Evolutionary conservation across 139 green algal genomes (phyloP), one percentile per base, ranked within the genome.

Genomic region (Zygnema circumcarinatum): DNA sequence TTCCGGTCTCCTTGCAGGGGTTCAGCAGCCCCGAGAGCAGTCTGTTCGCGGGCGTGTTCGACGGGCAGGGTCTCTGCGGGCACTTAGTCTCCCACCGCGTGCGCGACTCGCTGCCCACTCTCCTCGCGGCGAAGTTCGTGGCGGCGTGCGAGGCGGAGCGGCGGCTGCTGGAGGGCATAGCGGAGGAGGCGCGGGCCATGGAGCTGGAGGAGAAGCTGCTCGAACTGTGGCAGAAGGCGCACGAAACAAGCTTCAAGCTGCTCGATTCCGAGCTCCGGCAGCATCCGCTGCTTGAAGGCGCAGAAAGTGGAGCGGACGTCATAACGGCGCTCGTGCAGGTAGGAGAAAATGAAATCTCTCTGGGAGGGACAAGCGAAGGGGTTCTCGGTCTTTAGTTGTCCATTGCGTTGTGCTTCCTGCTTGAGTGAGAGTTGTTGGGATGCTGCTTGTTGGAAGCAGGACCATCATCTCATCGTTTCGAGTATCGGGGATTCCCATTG

Each of bases 81-180:
- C 82, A 88, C 20, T 74, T 82, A n/a, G 82, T 88, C 11, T 31
- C 82, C 29, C 22, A 82, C 33, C 82, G 82, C 22, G 82, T 88
- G 67, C 82, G 82, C 62, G 67, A 88, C 33, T 84, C 82, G 22
- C 82, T 88, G 35, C 82, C 82, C 31, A 52, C 69, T 25, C 16
- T 52, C 11, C 36, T 78, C 11, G 69, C 69, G 7, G 69, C 47
- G 16, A 62, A 62, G 47, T 62, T 62, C 47, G 7, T 62, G 47
- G 7, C 47, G 7, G 47, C 47, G 7, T 62, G 7, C 47, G 47
- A 62, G 47, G 47, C 47, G 16, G 16, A 62, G 47, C 7, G 47
- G 16, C 7, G 16, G 16, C 16, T 62, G 16, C 7, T 62, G 7
- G 47, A 62, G 47, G 47, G 16, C 16, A 62, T 62, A 16, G 7